Percentiles rank a stretch among this genome's conserved stretches.
phyloP scores from a whole-genome alignment of 1,284 basidiomycete genomes.

The Austroboletus rostrupii region DNA sequence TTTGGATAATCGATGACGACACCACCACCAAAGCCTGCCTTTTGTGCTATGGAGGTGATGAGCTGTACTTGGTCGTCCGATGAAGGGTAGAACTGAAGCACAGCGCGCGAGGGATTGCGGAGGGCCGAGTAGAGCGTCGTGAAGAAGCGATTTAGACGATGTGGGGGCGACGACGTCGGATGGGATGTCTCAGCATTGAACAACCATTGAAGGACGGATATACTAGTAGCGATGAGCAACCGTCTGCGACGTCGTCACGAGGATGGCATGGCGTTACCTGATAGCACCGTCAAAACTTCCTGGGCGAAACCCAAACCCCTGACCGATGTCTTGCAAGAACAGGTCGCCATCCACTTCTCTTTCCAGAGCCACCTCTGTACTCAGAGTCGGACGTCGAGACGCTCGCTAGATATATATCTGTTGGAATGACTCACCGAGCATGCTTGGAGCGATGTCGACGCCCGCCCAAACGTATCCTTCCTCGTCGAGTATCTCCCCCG shows the following conservation, averaged over 20 bases:
- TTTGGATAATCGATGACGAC: slow-evolving; percentile 97
- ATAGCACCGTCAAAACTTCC: slow-evolving; percentile 98
- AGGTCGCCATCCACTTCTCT: slow-evolving; percentile 92
- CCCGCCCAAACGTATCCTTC: slow-evolving; percentile 94
- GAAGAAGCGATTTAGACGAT: slow-evolving; percentile 92
- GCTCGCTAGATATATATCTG: background rate
- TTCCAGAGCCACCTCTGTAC: slow-evolving; percentile 88
- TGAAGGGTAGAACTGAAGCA: slow-evolving; percentile 95
- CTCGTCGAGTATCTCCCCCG: slow-evolving; percentile 94
- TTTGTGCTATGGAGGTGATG: slow-evolving; percentile 90
- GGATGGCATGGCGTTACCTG: slow-evolving; percentile 51
- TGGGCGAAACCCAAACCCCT: slow-evolving; percentile 91
- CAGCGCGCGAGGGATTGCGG: slow-evolving; percentile 87
- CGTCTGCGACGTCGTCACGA: background rate
- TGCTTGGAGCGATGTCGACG: slow-evolving; percentile 93
- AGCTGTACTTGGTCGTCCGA: slow-evolving; percentile 95
- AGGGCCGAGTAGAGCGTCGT: slow-evolving; percentile 92
- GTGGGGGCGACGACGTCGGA: slow-evolving; percentile 87
- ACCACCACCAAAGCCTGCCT: slow-evolving; percentile 95
- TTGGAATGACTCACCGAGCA: slow-evolving; percentile 69
- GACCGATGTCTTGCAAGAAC: slow-evolving; percentile 89
- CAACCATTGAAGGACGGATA: slow-evolving; percentile 98
- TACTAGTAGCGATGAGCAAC: slow-evolving; percentile 44
- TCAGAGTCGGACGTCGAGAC: background rate
- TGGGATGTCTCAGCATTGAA: slow-evolving; percentile 94